Evolutionary conservation across 83 land plant genomes (phyloP).

Genomic region (Picea mariana): DNA sequence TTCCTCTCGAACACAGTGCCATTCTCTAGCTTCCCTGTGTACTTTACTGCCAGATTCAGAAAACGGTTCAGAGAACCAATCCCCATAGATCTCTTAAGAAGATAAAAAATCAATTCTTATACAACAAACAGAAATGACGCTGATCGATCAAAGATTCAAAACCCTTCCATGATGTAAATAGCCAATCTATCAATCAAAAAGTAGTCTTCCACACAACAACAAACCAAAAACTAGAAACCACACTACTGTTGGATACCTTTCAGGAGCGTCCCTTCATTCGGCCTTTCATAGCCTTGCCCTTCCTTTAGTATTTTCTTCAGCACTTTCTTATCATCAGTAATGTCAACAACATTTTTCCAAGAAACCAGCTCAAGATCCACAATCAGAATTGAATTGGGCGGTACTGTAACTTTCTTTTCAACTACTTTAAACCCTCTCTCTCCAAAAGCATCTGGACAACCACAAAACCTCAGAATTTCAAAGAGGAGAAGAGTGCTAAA

Average conservation of each 20-base stretch:
- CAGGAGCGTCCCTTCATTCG: conserved; percentile 57
- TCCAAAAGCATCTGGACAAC: conserved; percentile 76
- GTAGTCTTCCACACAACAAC: no score
- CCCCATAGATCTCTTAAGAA: no score
- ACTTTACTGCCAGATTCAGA: conserved; percentile 49
- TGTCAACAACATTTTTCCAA: conserved; percentile 67
- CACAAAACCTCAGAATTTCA: no score
- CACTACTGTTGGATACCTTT: no score
- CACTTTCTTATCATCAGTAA: conserved; percentile 62
- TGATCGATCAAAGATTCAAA: no score
- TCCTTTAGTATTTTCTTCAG: conserved; percentile 60
- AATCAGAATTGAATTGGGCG: conserved; percentile 46
- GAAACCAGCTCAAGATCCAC: conserved; percentile 63
- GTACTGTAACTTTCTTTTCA: conserved; percentile 34
- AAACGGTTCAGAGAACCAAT: no score
- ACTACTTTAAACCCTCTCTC: conserved; percentile 34
- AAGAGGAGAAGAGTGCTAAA: no score
- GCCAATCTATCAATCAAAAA: no score
- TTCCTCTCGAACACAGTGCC: conserved; percentile 70
- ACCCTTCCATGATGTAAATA: no score
- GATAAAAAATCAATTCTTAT: no score
- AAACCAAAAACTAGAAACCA: no score
- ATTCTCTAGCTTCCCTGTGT: conserved; percentile 52
- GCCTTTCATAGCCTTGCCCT: conserved; percentile 52
- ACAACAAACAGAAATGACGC: no score